Conservation (phyloP, 192 early-diverging fungal species). For the Spinellus fusiger region DNA sequence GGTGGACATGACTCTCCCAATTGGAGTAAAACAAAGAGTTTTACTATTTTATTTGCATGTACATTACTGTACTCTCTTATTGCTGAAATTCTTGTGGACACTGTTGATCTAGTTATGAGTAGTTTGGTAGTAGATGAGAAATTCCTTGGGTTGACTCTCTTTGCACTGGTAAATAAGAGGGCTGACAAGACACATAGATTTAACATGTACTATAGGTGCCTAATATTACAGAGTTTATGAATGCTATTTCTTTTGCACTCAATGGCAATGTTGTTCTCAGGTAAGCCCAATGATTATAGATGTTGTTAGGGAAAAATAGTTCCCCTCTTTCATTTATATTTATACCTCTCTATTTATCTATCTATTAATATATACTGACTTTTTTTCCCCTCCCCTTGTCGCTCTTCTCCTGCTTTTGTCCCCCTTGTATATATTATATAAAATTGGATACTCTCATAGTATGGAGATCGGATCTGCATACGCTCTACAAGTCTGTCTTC, state of each 20-base stretch:
- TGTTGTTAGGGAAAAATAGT: too few relatives aligned
- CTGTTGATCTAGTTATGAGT: slow-evolving; percentile 76
- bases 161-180: slow-evolving; percentile 58
- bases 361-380: neutral
- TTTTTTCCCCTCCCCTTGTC: neutral
- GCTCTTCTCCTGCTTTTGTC: neutral
- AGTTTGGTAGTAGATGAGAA: slow-evolving; percentile 71
- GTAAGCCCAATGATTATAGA: slow-evolving; percentile 3
- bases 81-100: slow-evolving; percentile 88
- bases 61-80: slow-evolving; percentile 83
- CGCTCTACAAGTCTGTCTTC: slow-evolving; percentile 89
- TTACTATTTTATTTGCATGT: slow-evolving; percentile 70
- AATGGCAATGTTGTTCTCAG: slow-evolving; percentile 77
- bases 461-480: slow-evolving; percentile 97
- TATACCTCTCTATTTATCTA: neutral
- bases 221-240: slow-evolving; percentile 93
- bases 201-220: slow-evolving; percentile 44
- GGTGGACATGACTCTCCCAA: slow-evolving; percentile 91
- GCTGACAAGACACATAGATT: neutral
- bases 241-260: slow-evolving; percentile 93
- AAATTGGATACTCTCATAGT: neutral
- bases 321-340: too few relatives aligned
- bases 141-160: slow-evolving; percentile 86
- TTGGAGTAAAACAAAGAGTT: slow-evolving; percentile 79
- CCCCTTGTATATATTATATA: neutral